phyloP scores from a whole-genome alignment of 257 asterid species.

The Capsicum baccatum region DNA sequence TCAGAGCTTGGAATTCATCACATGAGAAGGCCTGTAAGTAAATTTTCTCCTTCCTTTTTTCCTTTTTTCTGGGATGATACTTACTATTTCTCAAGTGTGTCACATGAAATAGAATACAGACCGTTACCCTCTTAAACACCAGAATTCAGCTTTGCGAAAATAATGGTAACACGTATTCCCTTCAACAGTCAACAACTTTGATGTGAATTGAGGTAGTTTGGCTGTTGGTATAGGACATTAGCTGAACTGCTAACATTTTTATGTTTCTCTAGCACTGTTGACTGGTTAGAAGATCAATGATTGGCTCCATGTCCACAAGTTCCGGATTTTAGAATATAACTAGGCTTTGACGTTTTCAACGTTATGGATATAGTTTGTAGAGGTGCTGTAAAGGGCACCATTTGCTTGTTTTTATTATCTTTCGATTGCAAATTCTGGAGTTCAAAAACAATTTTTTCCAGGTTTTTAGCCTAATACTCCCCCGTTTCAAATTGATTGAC shows the following conservation, averaged over 20 bases:
- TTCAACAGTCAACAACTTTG: neutral
- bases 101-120: neutral
- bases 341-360: neutral
- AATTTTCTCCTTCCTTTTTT: neutral
- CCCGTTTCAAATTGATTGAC: too few relatives aligned
- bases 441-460: neutral
- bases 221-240: neutral
- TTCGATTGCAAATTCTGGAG: neutral
- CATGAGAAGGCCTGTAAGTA: conserved; percentile 97
- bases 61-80: neutral
- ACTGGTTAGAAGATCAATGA: neutral
- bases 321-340: neutral
- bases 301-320: neutral
- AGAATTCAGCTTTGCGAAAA: neutral
- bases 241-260: neutral
- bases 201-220: conserved; percentile 10
- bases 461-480: neutral
- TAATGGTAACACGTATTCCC: neutral
- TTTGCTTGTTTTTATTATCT: conserved; percentile 13
- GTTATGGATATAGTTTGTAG: neutral
- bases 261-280: neutral
- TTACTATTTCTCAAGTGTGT: neutral
- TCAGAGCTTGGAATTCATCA: conserved; percentile 67
- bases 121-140: neutral
- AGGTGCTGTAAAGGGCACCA: neutral